Conservation (phyloP, 2,329 filamentous ascomycete genomes). For the Aspergillus novoparasiticus region DNA sequence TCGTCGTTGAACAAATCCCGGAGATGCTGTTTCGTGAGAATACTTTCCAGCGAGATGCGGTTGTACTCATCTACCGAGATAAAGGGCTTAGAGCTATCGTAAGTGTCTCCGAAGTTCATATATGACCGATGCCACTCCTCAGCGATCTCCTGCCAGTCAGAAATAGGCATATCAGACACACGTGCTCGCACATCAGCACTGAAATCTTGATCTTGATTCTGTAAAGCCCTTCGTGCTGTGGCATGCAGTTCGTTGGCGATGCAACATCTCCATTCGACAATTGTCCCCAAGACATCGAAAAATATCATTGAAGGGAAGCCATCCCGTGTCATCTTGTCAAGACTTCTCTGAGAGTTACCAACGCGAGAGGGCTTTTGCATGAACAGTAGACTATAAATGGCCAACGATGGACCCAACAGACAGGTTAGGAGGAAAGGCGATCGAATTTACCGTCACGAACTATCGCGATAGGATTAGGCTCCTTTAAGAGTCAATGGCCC, state of each 20-base stretch:
- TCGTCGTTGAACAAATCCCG: constrained; percentile 3
- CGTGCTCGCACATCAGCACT: neutral
- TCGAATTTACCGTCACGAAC: too few relatives aligned
- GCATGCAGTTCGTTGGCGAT: neutral
- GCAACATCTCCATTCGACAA: neutral
- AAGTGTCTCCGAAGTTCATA: neutral
- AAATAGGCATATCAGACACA: neutral
- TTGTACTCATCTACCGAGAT: neutral
- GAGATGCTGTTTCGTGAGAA: neutral
- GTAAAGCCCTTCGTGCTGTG: neutral
- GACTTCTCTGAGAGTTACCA: neutral
- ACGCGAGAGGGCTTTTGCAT: neutral
- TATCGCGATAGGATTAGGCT: too few relatives aligned
- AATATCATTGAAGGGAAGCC: neutral
- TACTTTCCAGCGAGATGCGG: neutral
- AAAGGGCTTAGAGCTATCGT: neutral
- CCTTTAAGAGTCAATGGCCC: too few relatives aligned
- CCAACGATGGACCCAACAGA: too few relatives aligned
- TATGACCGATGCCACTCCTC: neutral
- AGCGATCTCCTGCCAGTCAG: neutral
- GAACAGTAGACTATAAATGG: too few relatives aligned
- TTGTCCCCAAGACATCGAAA: neutral
- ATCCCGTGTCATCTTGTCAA: neutral
- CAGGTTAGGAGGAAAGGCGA: too few relatives aligned
- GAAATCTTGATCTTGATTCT: neutral